Evolutionary conservation across 1,139 yeast species (phyloP).

Genomic region (Saccharomycopsis hybrid): DNA sequence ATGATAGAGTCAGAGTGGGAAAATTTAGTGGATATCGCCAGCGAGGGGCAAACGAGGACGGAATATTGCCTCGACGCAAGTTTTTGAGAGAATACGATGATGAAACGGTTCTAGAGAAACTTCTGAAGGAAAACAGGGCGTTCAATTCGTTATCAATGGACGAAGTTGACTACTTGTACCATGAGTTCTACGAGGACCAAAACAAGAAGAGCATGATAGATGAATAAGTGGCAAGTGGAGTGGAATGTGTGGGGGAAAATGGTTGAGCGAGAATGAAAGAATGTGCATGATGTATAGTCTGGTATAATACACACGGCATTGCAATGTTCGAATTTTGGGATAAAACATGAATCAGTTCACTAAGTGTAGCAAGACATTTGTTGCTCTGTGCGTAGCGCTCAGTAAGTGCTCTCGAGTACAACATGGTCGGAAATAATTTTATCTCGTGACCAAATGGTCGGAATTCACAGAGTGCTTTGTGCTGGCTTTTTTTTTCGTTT

Average conservation of each 20-base stretch:
- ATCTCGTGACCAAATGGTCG: too few relatives aligned
- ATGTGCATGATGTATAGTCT: too few relatives aligned
- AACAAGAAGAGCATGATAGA: constrained; percentile 3
- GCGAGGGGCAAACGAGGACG: constrained; percentile 4
- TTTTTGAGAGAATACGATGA: constrained; percentile 1
- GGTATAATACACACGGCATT: too few relatives aligned
- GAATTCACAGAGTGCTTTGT: too few relatives aligned
- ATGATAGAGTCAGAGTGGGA: background rate
- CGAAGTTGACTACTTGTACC: constrained; percentile 18
- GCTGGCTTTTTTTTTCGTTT: too few relatives aligned
- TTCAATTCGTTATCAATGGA: constrained; percentile 7
- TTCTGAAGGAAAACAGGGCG: constrained; percentile 7
- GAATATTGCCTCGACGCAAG: background rate
- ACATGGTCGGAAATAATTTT: too few relatives aligned
- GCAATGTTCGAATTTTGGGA: too few relatives aligned
- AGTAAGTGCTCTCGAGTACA: too few relatives aligned
- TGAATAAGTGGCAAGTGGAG: background rate
- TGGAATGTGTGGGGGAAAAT: too few relatives aligned
- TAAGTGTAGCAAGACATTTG: too few relatives aligned
- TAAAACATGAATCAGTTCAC: too few relatives aligned
- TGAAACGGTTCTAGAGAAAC: constrained; percentile 9
- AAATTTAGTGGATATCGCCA: background rate
- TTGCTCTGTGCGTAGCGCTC: too few relatives aligned
- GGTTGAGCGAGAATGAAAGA: background rate
- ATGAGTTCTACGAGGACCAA: constrained; percentile 15